Evolutionary conservation across 2,329 filamentous ascomycete species (phyloP).

Genomic region (Colletotrichum tropicale): DNA sequence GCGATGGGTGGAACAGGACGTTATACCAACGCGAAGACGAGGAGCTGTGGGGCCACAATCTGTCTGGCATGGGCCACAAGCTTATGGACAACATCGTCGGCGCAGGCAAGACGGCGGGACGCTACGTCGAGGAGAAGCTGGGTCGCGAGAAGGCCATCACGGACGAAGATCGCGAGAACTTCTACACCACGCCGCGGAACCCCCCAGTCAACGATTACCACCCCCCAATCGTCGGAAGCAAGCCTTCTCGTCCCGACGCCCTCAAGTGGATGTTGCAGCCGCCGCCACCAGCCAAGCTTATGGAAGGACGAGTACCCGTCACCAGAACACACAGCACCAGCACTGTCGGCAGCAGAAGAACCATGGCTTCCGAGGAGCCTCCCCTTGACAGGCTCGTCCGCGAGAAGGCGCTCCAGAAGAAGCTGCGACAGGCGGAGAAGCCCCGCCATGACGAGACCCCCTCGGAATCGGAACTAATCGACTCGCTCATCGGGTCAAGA

Average conservation of each 20-base stretch:
- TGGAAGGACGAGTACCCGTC: constrained; percentile 83
- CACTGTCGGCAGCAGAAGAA: constrained; percentile 54
- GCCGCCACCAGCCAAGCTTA: constrained; percentile 85
- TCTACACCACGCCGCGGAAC: constrained; percentile 64
- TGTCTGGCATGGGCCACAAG: constrained; percentile 57
- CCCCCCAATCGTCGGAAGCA: constrained; percentile 81
- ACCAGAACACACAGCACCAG: constrained; percentile 65
- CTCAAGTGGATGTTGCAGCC: constrained; percentile 93
- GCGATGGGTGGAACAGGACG: constrained; percentile 75
- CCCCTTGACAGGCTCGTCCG: constrained; percentile 47
- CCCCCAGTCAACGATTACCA: constrained; percentile 87
- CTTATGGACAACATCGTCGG: constrained; percentile 64
- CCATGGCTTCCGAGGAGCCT: constrained; percentile 43
- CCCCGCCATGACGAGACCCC: constrained; percentile 29
- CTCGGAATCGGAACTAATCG: constrained; percentile 49
- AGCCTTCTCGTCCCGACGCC: constrained; percentile 70
- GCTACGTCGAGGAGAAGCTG: constrained; percentile 57
- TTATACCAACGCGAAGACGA: constrained; percentile 89
- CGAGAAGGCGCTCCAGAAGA: constrained; percentile 51
- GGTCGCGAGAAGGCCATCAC: constrained; percentile 58
- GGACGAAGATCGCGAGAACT: constrained; percentile 56
- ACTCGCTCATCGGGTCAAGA: constrained; percentile 38
- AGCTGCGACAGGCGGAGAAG: constrained; percentile 42
- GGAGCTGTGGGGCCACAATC: constrained; percentile 77
- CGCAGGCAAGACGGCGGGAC: constrained; percentile 60